Evolutionary conservation across 1,284 basidiomycete species (phyloP), one percentile per base, ranked within the genome.

Genomic region (Mycena citricolor): DNA sequence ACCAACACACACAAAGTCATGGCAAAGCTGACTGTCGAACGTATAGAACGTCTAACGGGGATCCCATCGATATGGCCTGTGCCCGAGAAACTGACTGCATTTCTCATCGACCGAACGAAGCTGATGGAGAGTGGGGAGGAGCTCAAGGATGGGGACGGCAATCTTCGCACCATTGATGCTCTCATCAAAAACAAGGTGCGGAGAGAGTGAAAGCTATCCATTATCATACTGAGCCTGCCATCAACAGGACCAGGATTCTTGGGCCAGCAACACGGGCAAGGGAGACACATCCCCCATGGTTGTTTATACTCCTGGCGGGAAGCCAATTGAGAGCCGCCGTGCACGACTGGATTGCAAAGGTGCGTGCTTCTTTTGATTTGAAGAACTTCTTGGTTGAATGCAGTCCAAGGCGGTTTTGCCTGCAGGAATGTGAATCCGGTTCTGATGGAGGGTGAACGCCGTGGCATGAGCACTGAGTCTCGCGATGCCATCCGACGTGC

Each of bases 171-270:
- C 5, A 14, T 43, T 2, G 41, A 48, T 19, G 41, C 33, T 2
- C n/a, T 48, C 17, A 48, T 48, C 1, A 48, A 48, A 26, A 48
- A 48, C 17, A 41, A 43, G 14, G 33, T 40, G 24, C 7, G 23
- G 23, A 25, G 26, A 37, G 19, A 20, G 35, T 36, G 33, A 21
- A 36, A 17, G 6, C 10, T 33, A 11, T 8, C 32, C 8, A 10
- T 16, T 22, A 22, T 22, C 19, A 10, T 17, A 17, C 35, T 7
- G 29, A n/a, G n/a, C n/a, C 19, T 29, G 17, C 30, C 3, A 32
- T 22, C 21, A 7, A 35, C 8, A 49, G 47, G 47, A 49, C 17
- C 43, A 49, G 14, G 42, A 49, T 36, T 44, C 41, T 2, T 49
- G 47, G 47, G 7, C 8, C 2, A 42, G 46, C 8, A 19, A 10